Base-by-base conservation (phyloP, 2,329 filamentous ascomycete genomes). In the Coniochaeta sp. region DNA sequence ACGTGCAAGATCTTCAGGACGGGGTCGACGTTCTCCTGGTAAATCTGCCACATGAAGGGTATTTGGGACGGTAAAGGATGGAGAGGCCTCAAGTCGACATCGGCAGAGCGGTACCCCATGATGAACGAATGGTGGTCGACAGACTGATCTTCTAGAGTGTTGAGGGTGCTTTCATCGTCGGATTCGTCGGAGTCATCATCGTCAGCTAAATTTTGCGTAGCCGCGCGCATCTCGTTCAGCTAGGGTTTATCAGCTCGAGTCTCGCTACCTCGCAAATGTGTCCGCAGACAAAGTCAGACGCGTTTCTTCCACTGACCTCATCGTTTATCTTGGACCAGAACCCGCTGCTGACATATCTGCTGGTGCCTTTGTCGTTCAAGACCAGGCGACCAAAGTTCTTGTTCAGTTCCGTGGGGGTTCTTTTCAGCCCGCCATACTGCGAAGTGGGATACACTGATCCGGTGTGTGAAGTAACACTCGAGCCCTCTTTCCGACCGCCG, bases 291-390 rank as follows among this genome's bases (percentile, higher is more conserved):
- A 32, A 32, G 44, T 14, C 10, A n/a, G 19, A 14, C 8, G 3
- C 3, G 10, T 26, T 9, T 47, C 9, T 17, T 47, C 30, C 36
- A 56, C 55, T 65, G 72, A 88, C 86, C 79, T 92, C 89, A 58
- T 91, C 89, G 62, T 87, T 89, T 58, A 93, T 78, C 63, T 84
- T 89, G 22, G 88, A 84, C 88, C 88, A 91, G 67, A 92, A 90
- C 7, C 84, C 87, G 70, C 85, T 90, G 74, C 88, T 90, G 65
- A 93, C 84, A 69, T 92, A 93, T 69, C 88, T 79, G 59, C 84
- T 86, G 61, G 83, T 84, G 42, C 86, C 87, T 59, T 80, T 79
- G 61, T 91, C 87, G 63, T 88, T 87, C 38, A 91, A 74, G 0
- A 92, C 87, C 58, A 93, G 72, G 34, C 88, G 78, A 2, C 89